Percentiles rank a stretch among this genome's conserved stretches.
Conservation (phyloP, 2,329 filamentous ascomycete genomes). For the Diaporthe sp. region DNA sequence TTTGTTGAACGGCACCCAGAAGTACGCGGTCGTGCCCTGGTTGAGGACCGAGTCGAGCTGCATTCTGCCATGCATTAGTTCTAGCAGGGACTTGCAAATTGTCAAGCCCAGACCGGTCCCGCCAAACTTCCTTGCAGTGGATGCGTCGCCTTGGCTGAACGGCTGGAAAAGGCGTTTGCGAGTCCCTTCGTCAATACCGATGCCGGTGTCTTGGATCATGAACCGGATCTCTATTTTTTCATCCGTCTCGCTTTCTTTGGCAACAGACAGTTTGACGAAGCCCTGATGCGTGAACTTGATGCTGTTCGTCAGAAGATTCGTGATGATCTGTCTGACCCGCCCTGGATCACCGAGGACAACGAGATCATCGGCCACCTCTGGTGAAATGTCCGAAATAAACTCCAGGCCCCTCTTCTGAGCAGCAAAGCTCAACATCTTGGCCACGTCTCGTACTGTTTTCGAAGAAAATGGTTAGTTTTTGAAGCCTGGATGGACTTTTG, state of each 20-base stretch:
- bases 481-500: too few species aligned
- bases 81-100: constrained; percentile 84
- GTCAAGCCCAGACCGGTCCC: constrained; percentile 83
- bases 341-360: constrained; percentile 82
- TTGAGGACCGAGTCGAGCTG: constrained; percentile 75
- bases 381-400: constrained; percentile 75
- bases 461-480: neutral
- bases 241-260: constrained; percentile 72
- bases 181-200: constrained; percentile 84
- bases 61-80: constrained; percentile 84
- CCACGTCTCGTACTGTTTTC: constrained; percentile 78
- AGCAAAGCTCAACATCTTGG: constrained; percentile 88
- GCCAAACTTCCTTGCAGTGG: constrained; percentile 82
- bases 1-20: constrained; percentile 83
- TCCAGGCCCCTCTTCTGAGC: constrained; percentile 83
- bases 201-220: constrained; percentile 81
- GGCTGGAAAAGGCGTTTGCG: constrained; percentile 80
- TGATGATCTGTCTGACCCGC: constrained; percentile 72
- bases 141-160: constrained; percentile 85
- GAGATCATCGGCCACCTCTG: constrained; percentile 74
- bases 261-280: constrained; percentile 74
- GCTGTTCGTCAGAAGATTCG: constrained; percentile 72
- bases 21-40: constrained; percentile 78
- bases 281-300: constrained; percentile 78
- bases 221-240: constrained; percentile 79